Evolutionary conservation across 768 basidiomycete genomes (phyloP).

Genomic region (Lentinula lateritia): DNA sequence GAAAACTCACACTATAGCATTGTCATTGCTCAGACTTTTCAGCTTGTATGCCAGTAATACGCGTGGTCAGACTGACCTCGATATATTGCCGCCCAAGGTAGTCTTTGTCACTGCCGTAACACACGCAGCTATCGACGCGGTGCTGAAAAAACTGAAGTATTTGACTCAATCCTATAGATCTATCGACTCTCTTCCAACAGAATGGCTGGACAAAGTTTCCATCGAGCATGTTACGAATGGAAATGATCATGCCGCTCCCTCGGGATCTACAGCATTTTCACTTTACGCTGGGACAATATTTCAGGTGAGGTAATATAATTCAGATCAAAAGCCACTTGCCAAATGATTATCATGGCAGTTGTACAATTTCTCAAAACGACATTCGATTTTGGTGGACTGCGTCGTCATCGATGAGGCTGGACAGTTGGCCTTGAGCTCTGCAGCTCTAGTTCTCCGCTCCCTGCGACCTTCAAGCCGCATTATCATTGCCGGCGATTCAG

Average conservation of each 20-base stretch:
- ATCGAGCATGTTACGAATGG: conserved; percentile 38
- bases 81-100: conserved; percentile 18
- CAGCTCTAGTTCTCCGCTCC: conserved; percentile 39
- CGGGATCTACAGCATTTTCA: conserved; percentile 18
- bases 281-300: conserved; percentile 45
- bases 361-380: conserved; percentile 39
- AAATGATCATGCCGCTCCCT: conserved; percentile 32
- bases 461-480: conserved; percentile 32
- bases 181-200: conserved; percentile 29
- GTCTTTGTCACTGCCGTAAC: conserved; percentile 49
- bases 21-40: conserved; percentile 40
- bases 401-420: conserved; percentile 48
- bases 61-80: conserved; percentile 11
- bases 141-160: conserved; percentile 32
- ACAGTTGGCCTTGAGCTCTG: conserved; percentile 40
- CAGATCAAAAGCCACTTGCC: not conserved
- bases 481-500: conserved; percentile 46
- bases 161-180: conserved; percentile 30
- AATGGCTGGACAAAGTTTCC: conserved; percentile 38
- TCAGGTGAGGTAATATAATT: conserved; percentile 26
- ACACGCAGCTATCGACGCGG: conserved; percentile 48
- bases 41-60: conserved; percentile 30
- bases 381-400: conserved; percentile 34
- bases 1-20: conserved; percentile 46
- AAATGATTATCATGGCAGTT: conserved; percentile 24